Base-by-base conservation (phyloP, 1,284 basidiomycete species). In the Coniferiporia sulphurascens region DNA sequence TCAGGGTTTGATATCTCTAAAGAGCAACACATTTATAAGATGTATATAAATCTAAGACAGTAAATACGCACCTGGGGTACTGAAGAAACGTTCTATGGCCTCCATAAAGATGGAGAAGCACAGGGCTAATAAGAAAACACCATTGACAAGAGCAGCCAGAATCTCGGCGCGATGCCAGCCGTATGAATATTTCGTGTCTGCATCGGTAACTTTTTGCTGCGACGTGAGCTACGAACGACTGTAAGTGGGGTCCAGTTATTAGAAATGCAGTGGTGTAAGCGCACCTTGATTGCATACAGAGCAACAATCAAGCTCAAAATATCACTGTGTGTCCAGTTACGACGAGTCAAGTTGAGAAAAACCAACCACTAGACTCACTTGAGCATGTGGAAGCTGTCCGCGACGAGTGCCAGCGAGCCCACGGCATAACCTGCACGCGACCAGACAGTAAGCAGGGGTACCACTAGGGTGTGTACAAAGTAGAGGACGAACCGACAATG, bases 111-210 rank as follows among this genome's bases (percentile, higher is more conserved):
- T 98, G 15, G 94, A 93, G 74, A 98, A 95, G 76, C 96, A 99
- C 0, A 99, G 84, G 0, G 97, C 96, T 52, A 94, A 77, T 2
- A 99, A 83, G 77, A 98, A 98, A 57, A 98, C 95, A 53, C 97
- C 96, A 69, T 99, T 99, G 69, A 98, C 78, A 50, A 99, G 81
- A 0, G 94, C 93, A 34, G 94, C 94, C 7, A 99, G 83, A 62
- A 99, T 97, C 71, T 99, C 97, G n/a, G 97, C 97, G 59, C 97
- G 83, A 74, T 99, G 96, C 95, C 95, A 98, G 19, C 94, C 94
- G 69, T 96, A 97, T 1, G 92, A 91, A 72, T 94, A 95, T 45
- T 85, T 84, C 43, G 78, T 73, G 64, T 78, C 74, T 7, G 60
- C 56, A 41, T 64, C 60, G 44, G 55, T 41, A 15, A 56, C 36